phyloP scores from a whole-genome alignment of 169 alveolate genomes.

The Cryptosporidium sp. region DNA sequence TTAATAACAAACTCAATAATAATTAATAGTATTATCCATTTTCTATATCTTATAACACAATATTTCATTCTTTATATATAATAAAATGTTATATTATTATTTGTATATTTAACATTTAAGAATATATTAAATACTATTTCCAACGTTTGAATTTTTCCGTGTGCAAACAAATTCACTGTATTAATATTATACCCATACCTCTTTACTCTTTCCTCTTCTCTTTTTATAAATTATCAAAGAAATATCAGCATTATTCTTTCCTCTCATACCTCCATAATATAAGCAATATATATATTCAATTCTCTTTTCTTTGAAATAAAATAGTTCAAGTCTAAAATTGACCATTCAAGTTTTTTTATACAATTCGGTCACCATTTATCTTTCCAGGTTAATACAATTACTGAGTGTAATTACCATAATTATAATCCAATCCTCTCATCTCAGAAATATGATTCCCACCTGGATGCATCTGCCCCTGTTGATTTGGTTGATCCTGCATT shows the following conservation, averaged over 20 bases:
- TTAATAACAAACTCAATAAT: background rate
- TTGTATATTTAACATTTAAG: background rate
- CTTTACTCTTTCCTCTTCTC: background rate
- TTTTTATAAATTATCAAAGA: too few relatives aligned
- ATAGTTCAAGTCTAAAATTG: too few relatives aligned
- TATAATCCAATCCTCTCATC: background rate
- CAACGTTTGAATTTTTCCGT: background rate
- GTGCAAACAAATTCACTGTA: background rate
- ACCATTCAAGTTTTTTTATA: background rate
- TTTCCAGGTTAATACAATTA: background rate
- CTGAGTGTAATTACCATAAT: constrained; percentile 8
- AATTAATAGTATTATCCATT: background rate
- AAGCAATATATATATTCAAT: too few relatives aligned
- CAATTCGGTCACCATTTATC: background rate
- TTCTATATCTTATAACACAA: background rate
- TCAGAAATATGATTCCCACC: background rate
- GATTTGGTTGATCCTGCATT: background rate
- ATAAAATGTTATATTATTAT: too few relatives aligned
- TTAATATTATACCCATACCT: background rate
- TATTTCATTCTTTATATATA: background rate
- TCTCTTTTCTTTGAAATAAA: too few relatives aligned
- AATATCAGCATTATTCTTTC: background rate
- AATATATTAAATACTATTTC: background rate
- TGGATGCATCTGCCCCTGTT: background rate
- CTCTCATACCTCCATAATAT: background rate